Evolutionary conservation across 164 flowering plant genomes (phyloP), one percentile per base, ranked within the genome.

Genomic region (Dillenia turbinata): DNA sequence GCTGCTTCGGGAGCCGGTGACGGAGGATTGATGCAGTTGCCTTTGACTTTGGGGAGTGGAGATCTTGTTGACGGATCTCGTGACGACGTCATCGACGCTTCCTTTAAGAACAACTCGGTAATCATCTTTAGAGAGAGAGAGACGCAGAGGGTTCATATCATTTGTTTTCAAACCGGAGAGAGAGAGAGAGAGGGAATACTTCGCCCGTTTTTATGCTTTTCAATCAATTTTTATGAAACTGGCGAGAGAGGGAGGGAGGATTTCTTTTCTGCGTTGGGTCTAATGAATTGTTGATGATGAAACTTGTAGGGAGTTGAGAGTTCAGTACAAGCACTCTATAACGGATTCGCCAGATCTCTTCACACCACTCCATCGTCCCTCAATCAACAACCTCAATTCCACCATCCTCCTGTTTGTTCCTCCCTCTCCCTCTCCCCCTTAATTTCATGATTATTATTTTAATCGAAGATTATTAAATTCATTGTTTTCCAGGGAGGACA

Each of bases 291-390:
- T 33, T 33, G 40, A 7, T 33, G 40, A 6, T 33, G 40, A 33
- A 33, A 33, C 5, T 33, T 33, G 7, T 33, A 86, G 91, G 84
- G 66, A 44, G 79, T 75, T 55, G 86, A 85, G 19, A 78, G 70
- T 62, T 63, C 81, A 7, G 75, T 85, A 61, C 85, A 78, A 73
- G 80, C 81, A 47, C 82, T 84, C 12, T 85, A 53, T 62, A 86
- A 81, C 49, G 90, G 87, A 15, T 82, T 83, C 65, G 51, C 60
- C 14, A 93, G 87, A 82, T 81, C 87, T 44, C 64, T 82, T 9
- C 76, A 73, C 33, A 76, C 79, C 9, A 24, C 71, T 9, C 70
- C 71, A 63, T 85, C 78, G 60, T 12, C 78, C 10, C 44, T 72
- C 12, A 79, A 64, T 63, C 85, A 76, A 46, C 59, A 78, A 67